Evolutionary conservation across 495 filamentous ascomycete species (phyloP).

Genomic region (Aspergillus nanangensis): DNA sequence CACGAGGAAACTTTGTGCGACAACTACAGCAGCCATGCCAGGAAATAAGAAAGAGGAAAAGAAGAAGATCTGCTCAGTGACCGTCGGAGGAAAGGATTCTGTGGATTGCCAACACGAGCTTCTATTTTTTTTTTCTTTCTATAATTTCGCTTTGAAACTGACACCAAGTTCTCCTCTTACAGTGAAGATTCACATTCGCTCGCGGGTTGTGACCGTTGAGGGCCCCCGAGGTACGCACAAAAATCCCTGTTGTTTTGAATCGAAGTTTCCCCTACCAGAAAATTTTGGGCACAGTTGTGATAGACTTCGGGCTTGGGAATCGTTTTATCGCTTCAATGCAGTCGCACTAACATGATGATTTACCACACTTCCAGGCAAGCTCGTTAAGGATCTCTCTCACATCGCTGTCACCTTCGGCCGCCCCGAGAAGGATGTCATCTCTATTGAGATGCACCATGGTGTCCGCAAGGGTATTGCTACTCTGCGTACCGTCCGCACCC

Average conservation of each 20-base stretch:
- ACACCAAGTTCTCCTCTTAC: constrained; percentile 31
- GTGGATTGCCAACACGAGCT: not conserved
- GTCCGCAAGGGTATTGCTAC: constrained; percentile 95
- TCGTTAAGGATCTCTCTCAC: constrained; percentile 92
- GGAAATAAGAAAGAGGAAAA: too few relatives aligned
- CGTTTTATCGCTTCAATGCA: not conserved
- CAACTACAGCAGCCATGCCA: not conserved
- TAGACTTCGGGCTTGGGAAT: not conserved
- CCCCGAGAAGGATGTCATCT: constrained; percentile 75
- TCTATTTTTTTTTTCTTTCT: too few relatives aligned
- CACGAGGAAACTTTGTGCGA: constrained; percentile 1
- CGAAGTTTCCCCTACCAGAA: constrained; percentile 1
- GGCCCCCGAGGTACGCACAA: constrained; percentile 78
- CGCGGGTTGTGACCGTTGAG: constrained; percentile 90
- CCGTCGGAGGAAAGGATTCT: not conserved
- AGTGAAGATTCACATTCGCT: constrained; percentile 97
- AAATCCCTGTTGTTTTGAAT: too few relatives aligned
- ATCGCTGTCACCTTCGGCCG: constrained; percentile 91
- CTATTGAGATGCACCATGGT: constrained; percentile 97
- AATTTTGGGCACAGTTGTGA: not conserved
- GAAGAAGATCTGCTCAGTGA: too few relatives aligned
- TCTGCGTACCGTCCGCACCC: constrained; percentile 91
- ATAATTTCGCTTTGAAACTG: too few relatives aligned
- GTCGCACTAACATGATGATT: constrained; percentile 13
- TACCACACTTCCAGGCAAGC: constrained; percentile 60